Evolutionary conservation across 306 rosid genomes (phyloP).

Genomic region (Vigna angularis): DNA sequence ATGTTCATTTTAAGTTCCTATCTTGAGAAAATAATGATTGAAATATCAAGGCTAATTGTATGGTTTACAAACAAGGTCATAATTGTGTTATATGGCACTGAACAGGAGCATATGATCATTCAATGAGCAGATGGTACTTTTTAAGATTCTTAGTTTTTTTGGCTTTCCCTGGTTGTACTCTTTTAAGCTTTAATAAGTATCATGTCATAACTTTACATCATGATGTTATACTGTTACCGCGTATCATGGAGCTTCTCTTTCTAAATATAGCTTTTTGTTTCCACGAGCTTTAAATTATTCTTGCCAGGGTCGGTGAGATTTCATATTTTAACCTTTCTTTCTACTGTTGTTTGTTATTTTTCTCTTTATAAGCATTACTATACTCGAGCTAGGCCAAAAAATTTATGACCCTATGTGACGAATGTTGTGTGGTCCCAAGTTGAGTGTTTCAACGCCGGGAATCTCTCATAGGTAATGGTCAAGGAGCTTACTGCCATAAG

Average conservation of each 20-base stretch:
- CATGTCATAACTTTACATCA: slow-evolving; percentile 13
- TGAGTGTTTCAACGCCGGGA: slow-evolving; percentile 37
- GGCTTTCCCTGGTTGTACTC: neutral
- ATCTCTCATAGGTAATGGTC: slow-evolving; percentile 34
- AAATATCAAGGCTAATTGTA: slow-evolving; percentile 34
- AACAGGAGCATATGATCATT: slow-evolving; percentile 37
- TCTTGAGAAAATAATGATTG: slow-evolving; percentile 28
- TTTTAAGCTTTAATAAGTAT: slow-evolving; percentile 14
- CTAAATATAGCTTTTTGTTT: slow-evolving; percentile 18
- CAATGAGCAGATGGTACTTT: slow-evolving; percentile 32
- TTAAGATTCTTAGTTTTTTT: neutral
- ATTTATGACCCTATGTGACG: too few species aligned
- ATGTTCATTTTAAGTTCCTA: slow-evolving; percentile 13
- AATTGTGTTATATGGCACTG: slow-evolving; percentile 3
- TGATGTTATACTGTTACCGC: slow-evolving; percentile 17
- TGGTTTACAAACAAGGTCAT: slow-evolving; percentile 21
- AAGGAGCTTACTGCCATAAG: slow-evolving; percentile 23
- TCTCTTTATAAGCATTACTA: neutral
- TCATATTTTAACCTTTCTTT: slow-evolving; percentile 4
- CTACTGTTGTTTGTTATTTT: neutral
- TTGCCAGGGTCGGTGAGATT: slow-evolving; percentile 28
- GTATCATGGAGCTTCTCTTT: slow-evolving; percentile 10
- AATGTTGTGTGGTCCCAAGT: neutral
- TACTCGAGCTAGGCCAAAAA: neutral
- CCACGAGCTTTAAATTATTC: neutral